Evolutionary conservation across 2,329 filamentous ascomycete genomes (phyloP), one percentile per base, ranked within the genome.

Genomic region (Arachnopeziza araneosa): DNA sequence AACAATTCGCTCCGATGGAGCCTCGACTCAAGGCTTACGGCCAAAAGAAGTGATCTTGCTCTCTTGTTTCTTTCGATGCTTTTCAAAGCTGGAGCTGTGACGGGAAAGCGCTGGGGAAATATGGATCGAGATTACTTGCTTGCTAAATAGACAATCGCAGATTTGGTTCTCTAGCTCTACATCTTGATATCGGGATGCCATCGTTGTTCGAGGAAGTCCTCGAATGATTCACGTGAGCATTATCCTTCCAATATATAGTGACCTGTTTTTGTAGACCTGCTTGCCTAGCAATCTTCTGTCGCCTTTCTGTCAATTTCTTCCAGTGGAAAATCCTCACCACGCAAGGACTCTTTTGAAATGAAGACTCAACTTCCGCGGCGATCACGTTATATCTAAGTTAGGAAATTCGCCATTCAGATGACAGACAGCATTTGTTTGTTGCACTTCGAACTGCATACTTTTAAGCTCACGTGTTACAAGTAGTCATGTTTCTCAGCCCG

Each of bases 11-110:
- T 71, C 83, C 87, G 44, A 67, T 90, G 44, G 84, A 89, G 74
- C 81, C 88, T 71, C 80, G 84, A 69, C 78, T 89, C 72, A 88
- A 85, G 82, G 77, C 83, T 67, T 85, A 78, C 67, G 84, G 74
- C 24, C 36, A 52, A n/a, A 59, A 60, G 44, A 44, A 59, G 53
- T 23, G 10, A 14, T 54, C 23, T 32, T 54, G 52, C 4, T n/a
- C 3, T 53, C 5, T 21, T 2, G 19, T 48, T 52, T 22, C 50
- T 52, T 52, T 44, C 12, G 36, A 44, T 44, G 17, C 17, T 19
- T 17, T 44, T 44, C 5, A 44, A 8, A 12, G 17, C 3, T 44
- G 17, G 12, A 14, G 12, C 17, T 44, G 36, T 8, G 36, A 44
- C 4, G 17, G 36, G 17, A 19, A 19, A 19, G 36, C 36, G 36